Evolutionary conservation across 257 asterid genomes (phyloP).

Genomic region (Penstemon newberryi): DNA sequence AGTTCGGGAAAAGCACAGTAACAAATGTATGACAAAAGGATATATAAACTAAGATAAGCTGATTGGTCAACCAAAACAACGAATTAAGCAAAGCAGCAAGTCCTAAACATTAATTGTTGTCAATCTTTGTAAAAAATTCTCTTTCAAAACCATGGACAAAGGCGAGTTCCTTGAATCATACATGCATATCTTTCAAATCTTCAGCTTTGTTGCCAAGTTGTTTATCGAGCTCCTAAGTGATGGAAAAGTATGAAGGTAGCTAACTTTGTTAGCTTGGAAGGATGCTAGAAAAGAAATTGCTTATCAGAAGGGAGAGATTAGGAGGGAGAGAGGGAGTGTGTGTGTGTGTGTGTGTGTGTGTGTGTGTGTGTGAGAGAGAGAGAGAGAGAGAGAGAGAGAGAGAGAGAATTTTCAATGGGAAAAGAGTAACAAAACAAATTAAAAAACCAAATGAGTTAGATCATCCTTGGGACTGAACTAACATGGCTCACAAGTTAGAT

Average conservation of each 20-base stretch:
- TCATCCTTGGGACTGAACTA: slow-evolving; percentile 18
- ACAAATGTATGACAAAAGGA: slow-evolving; percentile 4
- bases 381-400: too few species aligned
- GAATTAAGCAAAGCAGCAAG: neutral
- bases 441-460: neutral
- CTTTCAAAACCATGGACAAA: neutral
- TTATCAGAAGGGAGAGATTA: neutral
- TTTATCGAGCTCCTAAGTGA: neutral
- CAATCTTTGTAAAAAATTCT: neutral
- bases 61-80: neutral
- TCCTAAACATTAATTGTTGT: neutral
- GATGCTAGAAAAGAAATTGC: neutral
- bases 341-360: too few species aligned
- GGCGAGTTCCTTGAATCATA: neutral
- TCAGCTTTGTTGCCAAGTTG: neutral
- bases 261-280: neutral
- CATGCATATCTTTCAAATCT: slow-evolving; percentile 4
- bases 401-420: neutral
- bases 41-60: neutral
- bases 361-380: too few species aligned
- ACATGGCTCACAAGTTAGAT: neutral
- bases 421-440: too few species aligned
- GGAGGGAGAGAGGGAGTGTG: too few species aligned
- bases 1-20: slow-evolving; percentile 9
- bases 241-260: slow-evolving; percentile 9